Evolutionary conservation across 345 rosid species (phyloP).

Genomic region (Dovyalis caffra): DNA sequence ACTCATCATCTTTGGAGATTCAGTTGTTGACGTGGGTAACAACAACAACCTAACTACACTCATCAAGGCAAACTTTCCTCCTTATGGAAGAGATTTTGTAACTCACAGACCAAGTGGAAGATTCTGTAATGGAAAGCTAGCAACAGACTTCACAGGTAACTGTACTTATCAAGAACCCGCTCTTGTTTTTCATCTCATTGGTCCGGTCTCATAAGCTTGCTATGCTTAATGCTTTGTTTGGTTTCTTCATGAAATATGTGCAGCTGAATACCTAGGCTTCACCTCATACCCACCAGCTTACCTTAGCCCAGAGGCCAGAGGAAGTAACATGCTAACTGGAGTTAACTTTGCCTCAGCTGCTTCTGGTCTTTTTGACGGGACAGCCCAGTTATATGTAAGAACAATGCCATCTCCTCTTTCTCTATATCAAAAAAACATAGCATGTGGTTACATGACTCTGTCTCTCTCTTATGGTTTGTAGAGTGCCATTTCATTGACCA

Average conservation of each 20-base stretch:
- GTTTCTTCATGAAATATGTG: conserved; percentile 4
- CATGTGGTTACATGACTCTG: neutral
- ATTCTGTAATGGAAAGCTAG: conserved; percentile 86
- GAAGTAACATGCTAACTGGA: conserved; percentile 54
- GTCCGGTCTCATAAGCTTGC: neutral
- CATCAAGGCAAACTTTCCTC: conserved; percentile 79
- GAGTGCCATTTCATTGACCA: conserved; percentile 65
- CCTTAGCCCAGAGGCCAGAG: conserved; percentile 67
- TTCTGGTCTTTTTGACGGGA: conserved; percentile 69
- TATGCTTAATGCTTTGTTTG: neutral
- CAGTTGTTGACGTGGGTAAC: conserved; percentile 87
- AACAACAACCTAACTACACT: conserved; percentile 65
- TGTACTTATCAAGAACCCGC: neutral
- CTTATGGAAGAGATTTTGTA: conserved; percentile 87
- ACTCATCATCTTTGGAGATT: conserved; percentile 81
- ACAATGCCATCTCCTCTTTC: neutral
- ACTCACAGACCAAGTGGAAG: conserved; percentile 76
- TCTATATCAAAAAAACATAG: neutral
- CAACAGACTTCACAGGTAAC: conserved; percentile 74
- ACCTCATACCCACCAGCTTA: conserved; percentile 74
- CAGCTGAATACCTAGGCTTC: conserved; percentile 89
- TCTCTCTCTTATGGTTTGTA: conserved; percentile 35
- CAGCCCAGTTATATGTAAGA: conserved; percentile 65
- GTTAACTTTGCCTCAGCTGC: conserved; percentile 91
- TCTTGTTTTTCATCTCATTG: neutral